These are phyloP conservation scores for Symbiodinium pilosum DNA, from an alignment of 73 alveolate species.

Conservation along the genomic window DNA sequence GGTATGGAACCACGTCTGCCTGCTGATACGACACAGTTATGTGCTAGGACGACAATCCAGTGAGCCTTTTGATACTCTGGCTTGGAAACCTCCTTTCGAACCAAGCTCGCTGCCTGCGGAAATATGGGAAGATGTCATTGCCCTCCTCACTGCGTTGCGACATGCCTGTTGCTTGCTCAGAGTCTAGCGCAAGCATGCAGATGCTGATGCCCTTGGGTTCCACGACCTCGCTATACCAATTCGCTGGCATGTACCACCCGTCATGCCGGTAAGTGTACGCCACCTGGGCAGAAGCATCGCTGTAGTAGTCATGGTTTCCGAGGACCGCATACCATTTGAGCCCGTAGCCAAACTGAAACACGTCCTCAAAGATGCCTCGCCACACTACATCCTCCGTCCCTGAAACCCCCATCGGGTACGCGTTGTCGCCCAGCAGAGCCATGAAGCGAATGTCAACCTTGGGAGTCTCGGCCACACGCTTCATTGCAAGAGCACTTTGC, in stretches of 20 bases:
- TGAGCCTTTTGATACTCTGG: not conserved
- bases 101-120: not conserved
- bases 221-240: conserved; percentile 4
- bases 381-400: not conserved
- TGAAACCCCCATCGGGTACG: not conserved
- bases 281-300: not conserved
- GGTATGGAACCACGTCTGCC: not conserved
- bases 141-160: not conserved
- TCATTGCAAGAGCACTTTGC: conserved; percentile 18
- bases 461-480: not conserved
- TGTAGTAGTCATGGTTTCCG: not conserved
- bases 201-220: not conserved
- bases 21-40: not conserved
- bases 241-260: not conserved
- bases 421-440: not conserved
- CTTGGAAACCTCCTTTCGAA: not conserved
- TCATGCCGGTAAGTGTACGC: not conserved
- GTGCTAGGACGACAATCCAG: not conserved
- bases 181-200: not conserved
- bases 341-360: not conserved
- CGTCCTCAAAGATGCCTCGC: conserved; percentile 8
- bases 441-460: not conserved
- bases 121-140: not conserved
- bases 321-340: conserved; percentile 3
- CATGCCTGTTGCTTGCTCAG: not conserved